phyloP scores from a whole-genome alignment of 169 alveolate genomes.

The Babesia gibsoni region DNA sequence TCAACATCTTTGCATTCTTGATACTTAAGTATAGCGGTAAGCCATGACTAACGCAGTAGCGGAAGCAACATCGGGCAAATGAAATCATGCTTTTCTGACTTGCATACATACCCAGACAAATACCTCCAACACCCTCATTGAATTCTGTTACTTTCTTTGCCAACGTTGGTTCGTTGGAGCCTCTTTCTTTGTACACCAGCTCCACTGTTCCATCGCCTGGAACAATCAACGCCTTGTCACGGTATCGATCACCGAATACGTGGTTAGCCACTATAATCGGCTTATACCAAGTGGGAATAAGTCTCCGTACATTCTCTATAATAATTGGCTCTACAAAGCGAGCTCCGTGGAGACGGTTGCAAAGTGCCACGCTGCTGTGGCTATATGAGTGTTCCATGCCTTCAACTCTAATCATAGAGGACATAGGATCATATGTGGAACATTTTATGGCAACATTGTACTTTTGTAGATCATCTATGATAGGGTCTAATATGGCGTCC shows the following conservation, averaged over 20 bases:
- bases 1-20: conserved; percentile 87
- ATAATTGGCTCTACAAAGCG: conserved; percentile 90
- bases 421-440: conserved; percentile 89
- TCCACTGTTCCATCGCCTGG: conserved; percentile 83
- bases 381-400: conserved; percentile 80
- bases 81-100: conserved; percentile 63
- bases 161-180: conserved; percentile 87
- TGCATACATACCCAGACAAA: conserved; percentile 2
- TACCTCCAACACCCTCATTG: conserved; percentile 1
- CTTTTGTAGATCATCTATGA: conserved; percentile 83
- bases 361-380: conserved; percentile 64
- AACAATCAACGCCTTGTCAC: conserved; percentile 79
- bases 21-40: conserved; percentile 88
- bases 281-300: conserved; percentile 85
- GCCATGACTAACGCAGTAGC: conserved; percentile 62
- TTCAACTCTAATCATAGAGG: conserved; percentile 61
- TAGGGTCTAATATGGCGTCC: conserved; percentile 85
- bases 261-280: conserved; percentile 91
- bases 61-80: conserved; percentile 86
- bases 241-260: conserved; percentile 93
- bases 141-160: conserved; percentile 48
- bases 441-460: conserved; percentile 89
- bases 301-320: conserved; percentile 83
- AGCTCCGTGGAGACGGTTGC: conserved; percentile 85
- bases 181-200: conserved; percentile 80